phyloP scores from a whole-genome alignment of 768 basidiomycete genomes.

The Xerocomellus chrysenteron region DNA sequence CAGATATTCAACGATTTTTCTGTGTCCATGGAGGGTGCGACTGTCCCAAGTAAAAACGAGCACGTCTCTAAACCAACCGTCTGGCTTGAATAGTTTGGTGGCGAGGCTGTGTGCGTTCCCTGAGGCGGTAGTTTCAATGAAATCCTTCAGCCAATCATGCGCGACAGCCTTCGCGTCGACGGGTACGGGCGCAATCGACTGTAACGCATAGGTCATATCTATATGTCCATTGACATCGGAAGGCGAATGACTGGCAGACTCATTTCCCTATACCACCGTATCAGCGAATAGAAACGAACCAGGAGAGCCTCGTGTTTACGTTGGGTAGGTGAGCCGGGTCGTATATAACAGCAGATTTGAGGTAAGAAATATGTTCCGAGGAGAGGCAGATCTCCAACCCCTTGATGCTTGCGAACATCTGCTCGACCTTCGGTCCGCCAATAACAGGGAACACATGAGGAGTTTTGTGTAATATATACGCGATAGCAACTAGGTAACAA shows the following conservation, averaged over 20 bases:
- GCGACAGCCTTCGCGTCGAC: not conserved
- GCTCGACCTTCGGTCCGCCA: not conserved
- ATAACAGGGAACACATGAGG: not conserved
- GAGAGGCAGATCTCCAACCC: not conserved
- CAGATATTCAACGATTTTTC: not conserved
- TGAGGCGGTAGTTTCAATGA: not conserved
- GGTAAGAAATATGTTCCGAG: not conserved
- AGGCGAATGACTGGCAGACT: not conserved
- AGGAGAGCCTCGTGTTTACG: not conserved
- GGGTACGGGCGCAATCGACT: not conserved
- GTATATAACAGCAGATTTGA: not conserved
- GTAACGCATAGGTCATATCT: too few species aligned
- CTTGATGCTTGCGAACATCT: not conserved
- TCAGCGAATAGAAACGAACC: not conserved
- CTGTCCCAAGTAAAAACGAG: slow-evolving; percentile 5
- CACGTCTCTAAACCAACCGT: slow-evolving; percentile 4
- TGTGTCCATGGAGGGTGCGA: slow-evolving; percentile 1
- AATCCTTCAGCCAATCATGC: not conserved
- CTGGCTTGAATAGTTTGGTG: not conserved
- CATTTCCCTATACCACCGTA: not conserved
- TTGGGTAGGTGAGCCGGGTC: not conserved
- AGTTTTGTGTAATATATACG: not conserved
- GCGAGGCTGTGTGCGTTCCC: not conserved
- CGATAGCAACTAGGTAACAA: not conserved
- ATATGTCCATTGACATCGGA: not conserved